Percentiles rank a stretch among this genome's conserved stretches.
These are phyloP conservation scores for Thraustochytrium striatum DNA, from an alignment of 352 stramenopile genomes.

Conservation along the genomic window DNA sequence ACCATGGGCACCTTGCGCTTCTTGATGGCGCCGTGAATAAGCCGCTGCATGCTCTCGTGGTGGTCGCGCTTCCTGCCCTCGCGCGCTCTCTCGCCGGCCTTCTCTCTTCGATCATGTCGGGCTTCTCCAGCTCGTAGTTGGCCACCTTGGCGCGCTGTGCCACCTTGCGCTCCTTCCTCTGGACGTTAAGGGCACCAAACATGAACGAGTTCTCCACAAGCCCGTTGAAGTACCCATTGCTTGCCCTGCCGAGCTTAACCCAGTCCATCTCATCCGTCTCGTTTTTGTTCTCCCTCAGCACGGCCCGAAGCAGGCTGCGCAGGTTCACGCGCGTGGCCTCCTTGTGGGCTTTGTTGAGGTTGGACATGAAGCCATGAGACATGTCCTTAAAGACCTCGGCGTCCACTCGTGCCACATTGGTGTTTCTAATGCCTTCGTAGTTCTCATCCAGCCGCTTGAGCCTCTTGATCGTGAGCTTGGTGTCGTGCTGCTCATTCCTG, in stretches of 20 bases:
- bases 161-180: not conserved
- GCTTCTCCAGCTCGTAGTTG: not conserved
- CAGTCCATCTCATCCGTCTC: not conserved
- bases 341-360: not conserved
- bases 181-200: not conserved
- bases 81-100: not conserved
- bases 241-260: not conserved
- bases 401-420: not conserved
- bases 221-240: constrained; percentile 27
- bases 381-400: not conserved
- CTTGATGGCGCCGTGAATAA: not conserved
- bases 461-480: no score
- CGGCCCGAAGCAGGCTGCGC: not conserved
- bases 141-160: not conserved
- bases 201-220: constrained; percentile 15
- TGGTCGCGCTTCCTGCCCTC: not conserved
- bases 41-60: constrained; percentile 17
- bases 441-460: not conserved
- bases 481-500: no score
- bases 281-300: not conserved
- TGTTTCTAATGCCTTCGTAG: not conserved
- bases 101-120: not conserved
- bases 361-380: not conserved
- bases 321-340: not conserved
- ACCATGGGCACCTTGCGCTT: constrained; percentile 25